Base-by-base conservation (phyloP, 257 asterid species). In the Fraxinus cuspidata region DNA sequence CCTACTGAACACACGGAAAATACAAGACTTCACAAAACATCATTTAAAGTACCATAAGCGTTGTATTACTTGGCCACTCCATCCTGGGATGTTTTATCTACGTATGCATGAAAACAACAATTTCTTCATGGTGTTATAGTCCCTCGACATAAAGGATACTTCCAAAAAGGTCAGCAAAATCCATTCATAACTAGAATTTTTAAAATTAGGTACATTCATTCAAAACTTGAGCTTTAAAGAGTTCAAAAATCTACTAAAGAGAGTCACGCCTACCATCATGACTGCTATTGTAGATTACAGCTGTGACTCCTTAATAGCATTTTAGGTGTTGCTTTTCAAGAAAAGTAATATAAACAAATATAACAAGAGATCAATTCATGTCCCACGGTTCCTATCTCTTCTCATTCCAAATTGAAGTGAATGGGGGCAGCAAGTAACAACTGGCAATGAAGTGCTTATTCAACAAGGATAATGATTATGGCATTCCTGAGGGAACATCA, bases 1-100 rank as follows among this genome's bases (percentile, higher is more conserved):
- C 78, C 84, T 71, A 76, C 75, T 37, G 44, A 69, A 51, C 35
- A 77, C 29, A 74, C n/a, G 71, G 27, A 63, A 63, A 11, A 11
- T 11, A 11, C 7, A 25, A 63, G 32, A 23, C 19, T 63, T 53
- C 25, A 53, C 25, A 53, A 32, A 32, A 25, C 32, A 2, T 27
- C 7, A 3, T 63, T 63, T 63, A 12, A 27, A 63, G 69, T 11
- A 23, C 35, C 69, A 27, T 63, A 63, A 27, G 35, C 6, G 31
- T 27, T 25, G 35, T 1, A 23, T 27, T 25, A 63, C 9, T 3
- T 1, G 35, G 35, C 19, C 29, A 63, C 32, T 27, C 4, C 69
- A 63, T 23, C 12, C 69, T 63, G 69, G 31, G 9, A 63, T 25
- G 35, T 63, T 25, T 10, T 63, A 27, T 63, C 69, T 3, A 63